Conservation (phyloP, 176 grass and related monocot genomes). For the Eleusine indica region DNA sequence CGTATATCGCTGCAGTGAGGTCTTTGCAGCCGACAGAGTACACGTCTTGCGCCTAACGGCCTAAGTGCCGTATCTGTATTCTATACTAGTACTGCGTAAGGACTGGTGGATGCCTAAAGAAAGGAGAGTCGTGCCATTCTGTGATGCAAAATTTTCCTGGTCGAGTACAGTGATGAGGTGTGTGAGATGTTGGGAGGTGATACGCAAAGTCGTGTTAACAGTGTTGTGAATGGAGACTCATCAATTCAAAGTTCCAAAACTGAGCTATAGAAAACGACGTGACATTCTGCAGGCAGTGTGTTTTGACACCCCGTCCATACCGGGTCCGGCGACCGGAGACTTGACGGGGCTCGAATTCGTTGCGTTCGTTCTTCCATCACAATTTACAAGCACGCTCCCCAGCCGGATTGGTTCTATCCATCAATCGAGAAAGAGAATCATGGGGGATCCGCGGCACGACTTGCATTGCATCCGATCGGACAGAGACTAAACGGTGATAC, state of each 20-base stretch:
- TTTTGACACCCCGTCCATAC: background rate
- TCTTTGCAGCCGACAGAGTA: background rate
- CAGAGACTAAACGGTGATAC: conserved; percentile 26
- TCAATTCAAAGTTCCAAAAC: background rate
- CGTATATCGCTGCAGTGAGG: background rate
- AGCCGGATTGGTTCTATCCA: background rate
- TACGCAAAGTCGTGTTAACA: background rate
- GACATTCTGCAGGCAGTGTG: background rate
- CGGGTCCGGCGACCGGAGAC: background rate
- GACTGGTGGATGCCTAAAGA: background rate
- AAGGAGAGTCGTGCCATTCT: background rate
- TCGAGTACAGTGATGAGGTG: background rate
- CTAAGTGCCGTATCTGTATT: background rate
- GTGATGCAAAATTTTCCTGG: background rate
- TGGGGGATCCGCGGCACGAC: conserved; percentile 2
- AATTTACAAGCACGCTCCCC: background rate
- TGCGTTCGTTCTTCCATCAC: background rate
- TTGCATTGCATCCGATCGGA: background rate
- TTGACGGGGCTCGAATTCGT: background rate
- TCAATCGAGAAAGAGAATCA: background rate
- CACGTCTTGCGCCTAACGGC: background rate
- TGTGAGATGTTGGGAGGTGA: background rate
- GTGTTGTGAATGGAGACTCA: background rate
- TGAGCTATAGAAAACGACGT: background rate
- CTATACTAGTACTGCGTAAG: background rate